Percentiles rank a stretch among this genome's conserved stretches.
These are phyloP conservation scores for Beauveria sp. DNA, from an alignment of 2,329 filamentous ascomycete species.

Conservation along the genomic window DNA sequence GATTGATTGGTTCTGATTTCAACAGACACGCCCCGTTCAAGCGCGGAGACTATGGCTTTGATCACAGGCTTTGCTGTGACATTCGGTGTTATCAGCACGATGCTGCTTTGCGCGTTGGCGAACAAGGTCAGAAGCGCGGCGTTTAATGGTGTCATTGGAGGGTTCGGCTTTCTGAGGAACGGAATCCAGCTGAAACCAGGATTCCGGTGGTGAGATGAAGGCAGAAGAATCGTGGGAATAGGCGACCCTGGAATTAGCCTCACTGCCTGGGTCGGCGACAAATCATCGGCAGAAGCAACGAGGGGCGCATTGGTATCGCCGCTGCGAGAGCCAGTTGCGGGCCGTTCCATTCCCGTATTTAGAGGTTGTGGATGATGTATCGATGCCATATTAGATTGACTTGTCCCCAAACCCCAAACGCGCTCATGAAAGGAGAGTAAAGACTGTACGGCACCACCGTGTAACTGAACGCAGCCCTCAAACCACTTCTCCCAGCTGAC, in stretches of 20 bases:
- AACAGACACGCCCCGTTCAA: constrained; percentile 60
- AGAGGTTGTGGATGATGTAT: neutral
- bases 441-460: constrained; percentile 51
- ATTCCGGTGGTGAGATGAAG: constrained; percentile 65
- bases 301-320: neutral
- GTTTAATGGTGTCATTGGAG: constrained; percentile 62
- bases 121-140: constrained; percentile 55
- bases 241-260: constrained; percentile 15
- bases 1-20: constrained; percentile 57
- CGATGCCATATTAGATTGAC: constrained; percentile 7
- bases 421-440: constrained; percentile 58
- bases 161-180: constrained; percentile 39
- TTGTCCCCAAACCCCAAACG: constrained; percentile 50
- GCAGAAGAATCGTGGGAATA: constrained; percentile 57
- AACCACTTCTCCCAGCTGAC: constrained; percentile 86
- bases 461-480: constrained; percentile 64
- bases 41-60: constrained; percentile 49
- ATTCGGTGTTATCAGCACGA: constrained; percentile 73
- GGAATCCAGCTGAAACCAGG: constrained; percentile 54
- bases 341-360: neutral
- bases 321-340: neutral
- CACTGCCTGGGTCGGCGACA: constrained; percentile 22
- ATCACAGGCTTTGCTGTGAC: constrained; percentile 62
- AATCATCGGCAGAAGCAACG: neutral
- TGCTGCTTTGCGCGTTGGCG: constrained; percentile 44